phyloP scores from a whole-genome alignment of 257 asterid species.

The Lantana camara region DNA sequence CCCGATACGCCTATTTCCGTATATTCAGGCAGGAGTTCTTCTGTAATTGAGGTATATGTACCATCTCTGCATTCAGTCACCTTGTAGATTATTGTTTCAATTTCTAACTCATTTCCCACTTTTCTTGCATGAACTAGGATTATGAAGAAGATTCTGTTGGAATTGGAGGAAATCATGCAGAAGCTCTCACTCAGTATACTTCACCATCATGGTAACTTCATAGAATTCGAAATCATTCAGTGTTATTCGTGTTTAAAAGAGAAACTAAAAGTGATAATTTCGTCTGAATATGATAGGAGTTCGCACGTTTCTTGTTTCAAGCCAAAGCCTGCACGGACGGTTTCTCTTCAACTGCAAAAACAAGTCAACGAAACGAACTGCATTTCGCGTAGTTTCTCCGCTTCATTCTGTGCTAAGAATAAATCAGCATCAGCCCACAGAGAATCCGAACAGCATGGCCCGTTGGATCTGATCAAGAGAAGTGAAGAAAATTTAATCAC shows the following conservation, averaged over 20 bases:
- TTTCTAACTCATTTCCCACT: constrained; percentile 10
- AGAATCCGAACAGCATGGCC: constrained; percentile 21
- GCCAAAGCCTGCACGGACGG: constrained; percentile 29
- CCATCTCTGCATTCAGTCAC: neutral
- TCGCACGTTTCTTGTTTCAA: constrained; percentile 24
- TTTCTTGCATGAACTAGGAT: constrained; percentile 42
- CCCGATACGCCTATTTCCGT: constrained; percentile 53
- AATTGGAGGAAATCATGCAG: constrained; percentile 8
- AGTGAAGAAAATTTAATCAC: constrained; percentile 23
- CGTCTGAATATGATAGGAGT: constrained; percentile 39
- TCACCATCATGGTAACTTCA: constrained; percentile 31
- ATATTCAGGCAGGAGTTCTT: constrained; percentile 40
- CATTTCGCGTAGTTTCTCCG: constrained; percentile 52
- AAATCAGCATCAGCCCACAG: constrained; percentile 32
- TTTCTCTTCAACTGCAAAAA: constrained; percentile 29
- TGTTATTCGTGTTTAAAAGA: too few relatives aligned
- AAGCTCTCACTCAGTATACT: constrained; percentile 36
- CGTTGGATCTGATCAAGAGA: constrained; percentile 23
- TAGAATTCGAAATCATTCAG: too few relatives aligned
- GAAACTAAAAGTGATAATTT: neutral
- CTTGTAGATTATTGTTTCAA: neutral
- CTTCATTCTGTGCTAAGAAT: constrained; percentile 37
- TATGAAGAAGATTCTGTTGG: constrained; percentile 23
- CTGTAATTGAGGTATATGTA: neutral
- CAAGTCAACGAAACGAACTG: constrained; percentile 36